Evolutionary conservation across 1,284 basidiomycete species (phyloP).

Genomic region (Xerocomus nothofagi): DNA sequence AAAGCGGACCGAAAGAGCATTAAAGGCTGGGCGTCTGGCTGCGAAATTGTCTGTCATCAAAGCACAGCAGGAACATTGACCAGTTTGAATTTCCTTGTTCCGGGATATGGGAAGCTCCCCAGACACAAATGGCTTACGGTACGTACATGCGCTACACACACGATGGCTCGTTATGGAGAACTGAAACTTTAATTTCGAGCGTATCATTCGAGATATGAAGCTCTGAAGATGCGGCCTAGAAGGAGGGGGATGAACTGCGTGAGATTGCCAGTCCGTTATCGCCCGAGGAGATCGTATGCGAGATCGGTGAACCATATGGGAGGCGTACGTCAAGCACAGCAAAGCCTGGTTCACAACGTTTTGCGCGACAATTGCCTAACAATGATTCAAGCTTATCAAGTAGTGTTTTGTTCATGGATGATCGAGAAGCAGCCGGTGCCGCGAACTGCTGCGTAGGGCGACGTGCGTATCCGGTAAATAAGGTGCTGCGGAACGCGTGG

Average conservation of each 20-base stretch:
- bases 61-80: conserved; percentile 3
- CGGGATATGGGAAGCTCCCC: not conserved
- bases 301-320: not conserved
- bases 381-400: conserved; percentile 8
- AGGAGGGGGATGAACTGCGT: conserved; percentile 1
- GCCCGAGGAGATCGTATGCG: conserved; percentile 28
- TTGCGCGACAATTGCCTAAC: conserved; percentile 1
- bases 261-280: conserved; percentile 7
- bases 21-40: conserved; percentile 10
- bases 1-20: conserved; percentile 3
- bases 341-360: not conserved
- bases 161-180: conserved; percentile 1
- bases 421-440: conserved; percentile 21
- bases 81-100: conserved; percentile 2
- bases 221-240: not conserved
- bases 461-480: conserved; percentile 11
- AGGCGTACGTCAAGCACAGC: conserved; percentile 19
- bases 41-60: conserved; percentile 1
- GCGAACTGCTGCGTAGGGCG: conserved; percentile 12
- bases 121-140: conserved; percentile 7
- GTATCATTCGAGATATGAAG: conserved; percentile 24
- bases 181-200: conserved; percentile 26
- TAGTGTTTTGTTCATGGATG: not conserved
- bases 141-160: conserved; percentile 17
- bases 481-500: conserved; percentile 17